Evolutionary conservation across 441 rosid genomes (phyloP).

Genomic region (Adansonia rubrostipa): DNA sequence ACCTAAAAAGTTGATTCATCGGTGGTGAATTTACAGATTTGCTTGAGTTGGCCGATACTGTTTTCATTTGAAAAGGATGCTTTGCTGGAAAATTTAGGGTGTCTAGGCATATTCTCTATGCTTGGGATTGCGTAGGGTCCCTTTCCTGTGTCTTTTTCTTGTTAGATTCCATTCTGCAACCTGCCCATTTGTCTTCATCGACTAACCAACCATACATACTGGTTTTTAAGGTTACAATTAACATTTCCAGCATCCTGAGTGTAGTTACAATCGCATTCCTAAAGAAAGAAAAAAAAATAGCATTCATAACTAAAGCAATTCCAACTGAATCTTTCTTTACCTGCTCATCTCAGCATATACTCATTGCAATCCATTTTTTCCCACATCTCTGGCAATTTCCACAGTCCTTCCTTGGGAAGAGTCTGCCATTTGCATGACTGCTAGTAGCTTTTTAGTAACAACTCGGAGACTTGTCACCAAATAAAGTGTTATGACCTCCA

Average conservation of each 20-base stretch:
- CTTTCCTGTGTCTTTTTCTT: not conserved
- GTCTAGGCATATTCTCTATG: not conserved
- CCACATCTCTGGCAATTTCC: not conserved
- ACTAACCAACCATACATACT: not conserved
- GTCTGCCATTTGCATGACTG: too few species aligned
- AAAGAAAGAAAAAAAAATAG: too few species aligned
- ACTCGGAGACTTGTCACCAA: not conserved
- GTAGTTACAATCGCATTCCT: not conserved
- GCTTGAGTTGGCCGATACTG: not conserved
- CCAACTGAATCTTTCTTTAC: not conserved
- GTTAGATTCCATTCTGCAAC: not conserved
- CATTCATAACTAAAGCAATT: not conserved
- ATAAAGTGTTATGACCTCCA: not conserved
- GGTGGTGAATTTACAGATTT: not conserved
- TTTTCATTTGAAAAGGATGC: not conserved
- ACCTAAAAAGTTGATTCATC: not conserved
- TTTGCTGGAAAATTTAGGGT: not conserved
- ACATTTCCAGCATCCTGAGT: not conserved
- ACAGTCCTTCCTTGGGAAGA: not conserved
- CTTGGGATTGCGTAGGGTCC: not conserved
- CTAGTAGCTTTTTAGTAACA: not conserved
- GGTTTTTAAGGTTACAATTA: not conserved
- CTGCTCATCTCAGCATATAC: not conserved
- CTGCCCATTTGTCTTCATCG: not conserved
- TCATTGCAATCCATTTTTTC: not conserved